Base-by-base conservation (phyloP, 345 rosid genomes). In the Chamaenerion angustifolium region DNA sequence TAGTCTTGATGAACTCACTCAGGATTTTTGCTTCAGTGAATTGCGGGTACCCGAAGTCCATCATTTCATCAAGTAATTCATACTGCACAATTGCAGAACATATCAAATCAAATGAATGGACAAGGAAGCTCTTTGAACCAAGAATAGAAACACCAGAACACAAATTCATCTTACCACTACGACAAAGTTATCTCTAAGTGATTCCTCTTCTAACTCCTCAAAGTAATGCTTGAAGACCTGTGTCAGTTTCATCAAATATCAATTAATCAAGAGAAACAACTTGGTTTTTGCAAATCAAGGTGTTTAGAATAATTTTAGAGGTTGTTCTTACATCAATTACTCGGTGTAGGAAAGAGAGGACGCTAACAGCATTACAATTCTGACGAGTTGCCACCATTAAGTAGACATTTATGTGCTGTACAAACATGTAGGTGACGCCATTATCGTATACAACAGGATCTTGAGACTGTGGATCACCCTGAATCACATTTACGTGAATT, bases 1-100 rank as follows among this genome's bases (percentile, higher is more conserved):
- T 90, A 3, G 95, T 89, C 83, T 85, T 85, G 64, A 89, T 89
- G 60, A 89, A 89, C 61, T 89, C 97, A 54, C 97, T 77, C 49
- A 89, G 85, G 49, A 85, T 85, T 57, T 59, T 85, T 37, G 97
- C 97, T 58, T 85, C 95, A 0, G 95, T 89, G 56, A 73, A 83
- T 64, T 89, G 94, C 63, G 97, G 94, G 68, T 78, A 89, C 48
- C 95, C 95, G 52, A 85, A 89, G 75, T 89, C 95, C 97, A 89
- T 85, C 76, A 89, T 89, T 76, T 89, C 95, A 64, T 89, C 97
- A 56, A 89, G 97, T 60, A 89, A 69, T 81, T 89, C 97, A 41
- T 85, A 89, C 94, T 89, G 83, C 57, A 31, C 37, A 31, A 8
- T 31, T 31, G 37, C 0, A 8, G 8, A 31, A 31, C 37, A 31